phyloP scores from a whole-genome alignment of 768 basidiomycete genomes.

The Cyclocybe aegerita region DNA sequence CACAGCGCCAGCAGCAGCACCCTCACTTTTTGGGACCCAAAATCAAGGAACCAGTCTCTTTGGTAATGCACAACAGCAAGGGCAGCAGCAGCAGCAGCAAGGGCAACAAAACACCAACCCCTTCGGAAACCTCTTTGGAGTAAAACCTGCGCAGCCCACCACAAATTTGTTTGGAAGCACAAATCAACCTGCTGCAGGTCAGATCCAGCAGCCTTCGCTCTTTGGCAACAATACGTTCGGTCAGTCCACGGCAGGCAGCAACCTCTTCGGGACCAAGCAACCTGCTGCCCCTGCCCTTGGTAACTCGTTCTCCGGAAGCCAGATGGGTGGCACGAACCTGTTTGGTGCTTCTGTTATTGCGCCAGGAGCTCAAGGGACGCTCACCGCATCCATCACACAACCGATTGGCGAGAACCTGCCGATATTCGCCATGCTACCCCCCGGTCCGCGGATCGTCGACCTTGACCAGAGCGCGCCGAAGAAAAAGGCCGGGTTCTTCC shows the following conservation, averaged over 20 bases:
- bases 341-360: slow-evolving; percentile 35
- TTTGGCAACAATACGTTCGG: slow-evolving; percentile 52
- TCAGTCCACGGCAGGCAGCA: slow-evolving; percentile 40
- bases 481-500: slow-evolving; percentile 76
- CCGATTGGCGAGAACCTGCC: slow-evolving; percentile 73
- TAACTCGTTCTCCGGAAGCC: slow-evolving; percentile 20
- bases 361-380: slow-evolving; percentile 52
- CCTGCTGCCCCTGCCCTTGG: slow-evolving; percentile 47
- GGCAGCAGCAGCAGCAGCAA: slow-evolving; percentile 26
- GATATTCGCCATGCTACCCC: slow-evolving; percentile 74
- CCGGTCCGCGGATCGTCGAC: slow-evolving; percentile 62
- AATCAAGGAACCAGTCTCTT: slow-evolving; percentile 19
- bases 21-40: slow-evolving; percentile 16
- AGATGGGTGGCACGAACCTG: slow-evolving; percentile 9
- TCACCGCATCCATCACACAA: slow-evolving; percentile 88
- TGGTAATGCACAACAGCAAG: slow-evolving; percentile 25
- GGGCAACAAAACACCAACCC: slow-evolving; percentile 18
- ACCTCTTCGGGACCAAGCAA: slow-evolving; percentile 49
- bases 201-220: slow-evolving; percentile 30
- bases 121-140: slow-evolving; percentile 43
- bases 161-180: slow-evolving; percentile 41
- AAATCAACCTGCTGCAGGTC: slow-evolving; percentile 37
- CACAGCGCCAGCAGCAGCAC: slow-evolving; percentile 10
- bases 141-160: slow-evolving; percentile 37
- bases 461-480: slow-evolving; percentile 61